These are phyloP conservation scores for Skeletonema marinoi DNA, from an alignment of 108 stramenopile species.

Conservation along the genomic window DNA sequence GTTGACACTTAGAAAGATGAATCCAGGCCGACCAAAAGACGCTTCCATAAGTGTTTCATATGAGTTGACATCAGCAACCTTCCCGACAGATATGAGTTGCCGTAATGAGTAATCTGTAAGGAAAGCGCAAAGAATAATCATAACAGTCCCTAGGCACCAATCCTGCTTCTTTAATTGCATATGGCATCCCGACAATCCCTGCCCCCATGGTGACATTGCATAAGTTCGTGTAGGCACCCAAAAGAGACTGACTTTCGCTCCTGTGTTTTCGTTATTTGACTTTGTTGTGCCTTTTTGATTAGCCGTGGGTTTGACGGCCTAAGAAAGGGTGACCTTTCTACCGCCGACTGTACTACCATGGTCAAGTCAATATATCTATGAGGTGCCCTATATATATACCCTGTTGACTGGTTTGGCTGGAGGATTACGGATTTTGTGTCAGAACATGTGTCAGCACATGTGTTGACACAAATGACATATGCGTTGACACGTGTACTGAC, in stretches of 20 bases:
- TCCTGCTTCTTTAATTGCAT: conserved; percentile 48
- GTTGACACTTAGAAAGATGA: conserved; percentile 54
- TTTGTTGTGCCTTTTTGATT: neutral
- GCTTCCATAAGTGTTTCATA: conserved; percentile 86
- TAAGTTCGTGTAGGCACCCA: conserved; percentile 77
- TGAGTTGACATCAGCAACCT: conserved; percentile 35
- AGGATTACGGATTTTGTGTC: no score
- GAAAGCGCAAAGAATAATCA: conserved; percentile 35
- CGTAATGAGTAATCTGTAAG: conserved; percentile 41
- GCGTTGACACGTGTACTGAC: no score
- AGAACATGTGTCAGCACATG: no score
- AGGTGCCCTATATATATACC: no score
- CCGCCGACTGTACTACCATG: neutral
- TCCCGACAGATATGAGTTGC: conserved; percentile 32
- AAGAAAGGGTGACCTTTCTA: conserved; percentile 25
- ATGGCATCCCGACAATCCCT: conserved; percentile 87
- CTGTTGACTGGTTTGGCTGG: no score
- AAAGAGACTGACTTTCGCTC: conserved; percentile 71
- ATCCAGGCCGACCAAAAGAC: conserved; percentile 72
- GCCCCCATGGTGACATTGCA: conserved; percentile 85
- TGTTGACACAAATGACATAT: no score
- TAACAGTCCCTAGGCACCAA: conserved; percentile 30
- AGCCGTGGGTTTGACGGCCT: conserved; percentile 13
- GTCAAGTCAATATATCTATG: neutral
- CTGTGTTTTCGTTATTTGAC: neutral